phyloP scores from a whole-genome alignment of 352 stramenopile genomes.

The Poterioochromonas sp. region DNA sequence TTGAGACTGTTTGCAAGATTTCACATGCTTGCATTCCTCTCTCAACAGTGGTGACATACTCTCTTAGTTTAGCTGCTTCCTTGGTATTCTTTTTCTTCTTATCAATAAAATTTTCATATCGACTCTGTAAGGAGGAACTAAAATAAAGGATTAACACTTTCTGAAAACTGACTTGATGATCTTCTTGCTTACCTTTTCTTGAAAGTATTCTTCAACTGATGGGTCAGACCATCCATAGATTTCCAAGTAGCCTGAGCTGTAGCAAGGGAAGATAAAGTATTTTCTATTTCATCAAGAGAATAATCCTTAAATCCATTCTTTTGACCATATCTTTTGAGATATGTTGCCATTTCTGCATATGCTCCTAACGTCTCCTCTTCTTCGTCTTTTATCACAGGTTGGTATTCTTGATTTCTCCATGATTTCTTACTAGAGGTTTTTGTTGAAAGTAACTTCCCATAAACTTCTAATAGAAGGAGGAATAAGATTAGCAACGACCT shows the following conservation, averaged over 20 bases:
- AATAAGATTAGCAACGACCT: too few relatives aligned
- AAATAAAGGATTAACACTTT: background rate
- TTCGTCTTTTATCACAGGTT: too few relatives aligned
- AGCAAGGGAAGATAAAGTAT: background rate
- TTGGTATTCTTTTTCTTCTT: conserved; percentile 8
- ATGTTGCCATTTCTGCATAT: too few relatives aligned
- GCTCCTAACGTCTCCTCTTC: too few relatives aligned
- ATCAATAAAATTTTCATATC: conserved; percentile 18
- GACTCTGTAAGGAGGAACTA: background rate
- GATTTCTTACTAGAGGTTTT: too few relatives aligned
- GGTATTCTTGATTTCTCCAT: too few relatives aligned
- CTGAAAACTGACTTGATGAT: background rate
- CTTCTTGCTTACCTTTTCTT: conserved; percentile 10
- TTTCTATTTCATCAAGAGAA: background rate
- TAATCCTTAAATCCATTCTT: too few relatives aligned
- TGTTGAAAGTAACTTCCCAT: too few relatives aligned
- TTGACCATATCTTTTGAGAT: too few relatives aligned
- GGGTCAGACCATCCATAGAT: conserved; percentile 24
- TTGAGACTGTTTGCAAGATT: background rate
- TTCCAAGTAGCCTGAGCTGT: conserved; percentile 12
- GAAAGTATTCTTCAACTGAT: conserved; percentile 29
- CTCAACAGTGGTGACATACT: conserved; percentile 27
- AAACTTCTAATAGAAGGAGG: too few relatives aligned
- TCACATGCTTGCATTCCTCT: conserved; percentile 23
- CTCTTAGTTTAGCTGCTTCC: conserved; percentile 24